Conservation (phyloP, 1,284 basidiomycete genomes). For the Rhodotorula sp. region DNA sequence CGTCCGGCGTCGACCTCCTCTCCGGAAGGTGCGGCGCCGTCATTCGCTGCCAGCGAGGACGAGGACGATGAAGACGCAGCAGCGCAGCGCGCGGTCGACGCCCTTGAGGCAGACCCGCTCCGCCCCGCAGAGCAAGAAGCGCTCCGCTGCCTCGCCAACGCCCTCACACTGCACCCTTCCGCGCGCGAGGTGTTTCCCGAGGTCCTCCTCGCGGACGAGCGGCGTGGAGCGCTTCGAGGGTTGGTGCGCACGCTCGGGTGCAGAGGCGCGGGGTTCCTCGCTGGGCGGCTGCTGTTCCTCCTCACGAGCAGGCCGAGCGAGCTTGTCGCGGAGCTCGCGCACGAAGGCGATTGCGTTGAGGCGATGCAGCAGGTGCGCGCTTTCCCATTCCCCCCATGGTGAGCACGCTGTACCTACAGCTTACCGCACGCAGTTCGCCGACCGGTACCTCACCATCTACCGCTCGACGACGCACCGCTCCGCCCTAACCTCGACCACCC, state of each 20-base stretch:
- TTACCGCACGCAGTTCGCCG: slow-evolving; percentile 20
- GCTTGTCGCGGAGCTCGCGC: slow-evolving; percentile 26
- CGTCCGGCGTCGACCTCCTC: not conserved
- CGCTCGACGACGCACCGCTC: not conserved
- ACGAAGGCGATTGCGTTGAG: slow-evolving; percentile 12
- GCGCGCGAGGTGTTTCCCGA: slow-evolving; percentile 36
- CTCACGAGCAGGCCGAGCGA: slow-evolving; percentile 38
- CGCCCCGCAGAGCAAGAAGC: slow-evolving; percentile 23
- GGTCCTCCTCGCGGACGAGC: slow-evolving; percentile 22
- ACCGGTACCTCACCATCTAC: slow-evolving; percentile 22
- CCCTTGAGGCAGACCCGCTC: slow-evolving; percentile 28
- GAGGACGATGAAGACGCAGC: slow-evolving; percentile 9
- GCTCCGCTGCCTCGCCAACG: slow-evolving; percentile 41
- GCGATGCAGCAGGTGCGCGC: slow-evolving; percentile 20
- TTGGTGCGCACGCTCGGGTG: slow-evolving; percentile 26
- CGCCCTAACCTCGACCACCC: slow-evolving; percentile 14
- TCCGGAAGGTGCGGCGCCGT: not conserved
- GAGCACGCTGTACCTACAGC: rapidly evolving
- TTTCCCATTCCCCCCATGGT: not conserved
- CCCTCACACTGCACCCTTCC: slow-evolving; percentile 36
- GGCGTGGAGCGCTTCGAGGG: slow-evolving; percentile 12
- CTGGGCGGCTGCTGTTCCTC: slow-evolving; percentile 37
- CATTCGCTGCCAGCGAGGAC: not conserved
- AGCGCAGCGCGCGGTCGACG: not conserved
- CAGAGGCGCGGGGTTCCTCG: slow-evolving; percentile 30